Conservation (phyloP, 139 green algal genomes). For the Micractinium conductrix region DNA sequence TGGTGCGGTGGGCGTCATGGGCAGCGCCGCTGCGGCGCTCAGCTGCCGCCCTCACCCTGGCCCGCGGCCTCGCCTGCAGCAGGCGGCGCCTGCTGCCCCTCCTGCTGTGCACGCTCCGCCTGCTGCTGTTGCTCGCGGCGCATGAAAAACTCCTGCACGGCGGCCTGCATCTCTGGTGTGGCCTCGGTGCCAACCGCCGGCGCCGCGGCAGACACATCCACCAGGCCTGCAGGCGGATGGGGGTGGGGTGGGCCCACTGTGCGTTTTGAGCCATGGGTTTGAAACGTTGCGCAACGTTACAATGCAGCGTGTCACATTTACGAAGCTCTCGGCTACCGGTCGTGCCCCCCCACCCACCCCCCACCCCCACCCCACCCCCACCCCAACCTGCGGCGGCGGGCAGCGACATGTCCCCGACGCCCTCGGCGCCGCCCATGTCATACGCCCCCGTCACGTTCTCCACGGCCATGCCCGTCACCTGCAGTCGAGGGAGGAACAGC, state of each 20-base stretch:
- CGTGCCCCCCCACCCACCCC: no score
- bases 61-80: background rate
- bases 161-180: background rate
- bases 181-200: background rate
- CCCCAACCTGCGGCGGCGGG: background rate
- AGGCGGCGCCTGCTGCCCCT: background rate
- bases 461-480: constrained; percentile 22
- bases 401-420: background rate
- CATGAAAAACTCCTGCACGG: background rate
- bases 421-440: constrained; percentile 1
- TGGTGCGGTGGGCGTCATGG: no score
- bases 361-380: no score
- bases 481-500: background rate
- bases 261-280: no score
- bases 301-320: no score
- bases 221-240: constrained; percentile 10
- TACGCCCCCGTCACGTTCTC: constrained; percentile 12
- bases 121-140: background rate
- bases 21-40: background rate
- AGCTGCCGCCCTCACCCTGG: background rate
- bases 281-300: no score
- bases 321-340: no score
- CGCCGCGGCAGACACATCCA: constrained; percentile 8
- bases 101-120: background rate
- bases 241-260: no score